Evolutionary conservation across 305 asterid species (phyloP).

Genomic region (Fraxinus nigra): DNA sequence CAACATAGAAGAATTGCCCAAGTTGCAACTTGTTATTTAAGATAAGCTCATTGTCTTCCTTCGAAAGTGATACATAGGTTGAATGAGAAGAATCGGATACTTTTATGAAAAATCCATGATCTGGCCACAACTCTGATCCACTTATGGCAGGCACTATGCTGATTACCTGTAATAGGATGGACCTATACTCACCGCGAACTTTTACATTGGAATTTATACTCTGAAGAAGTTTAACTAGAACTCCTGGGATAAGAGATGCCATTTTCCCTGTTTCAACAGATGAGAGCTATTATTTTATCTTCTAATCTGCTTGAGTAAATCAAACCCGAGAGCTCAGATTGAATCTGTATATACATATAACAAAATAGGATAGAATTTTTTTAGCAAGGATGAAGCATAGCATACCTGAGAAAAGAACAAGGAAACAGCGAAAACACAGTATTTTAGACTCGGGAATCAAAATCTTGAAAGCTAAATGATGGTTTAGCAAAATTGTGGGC

Average conservation of each 20-base stretch:
- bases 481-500: constrained; percentile 4
- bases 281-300: not conserved
- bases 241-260: constrained; percentile 82
- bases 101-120: constrained; percentile 80
- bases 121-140: constrained; percentile 75
- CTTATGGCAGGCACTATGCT: constrained; percentile 82
- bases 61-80: constrained; percentile 59
- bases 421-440: not conserved
- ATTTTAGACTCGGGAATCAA: not conserved
- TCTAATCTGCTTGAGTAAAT: not conserved
- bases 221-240: constrained; percentile 69
- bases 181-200: constrained; percentile 66
- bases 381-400: not conserved
- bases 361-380: not conserved
- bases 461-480: constrained; percentile 13
- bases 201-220: constrained; percentile 59
- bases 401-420: constrained; percentile 27
- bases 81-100: constrained; percentile 91
- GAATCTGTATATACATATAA: not conserved
- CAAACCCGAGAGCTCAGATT: not conserved
- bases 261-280: constrained; percentile 27
- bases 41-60: constrained; percentile 66
- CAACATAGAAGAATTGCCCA: constrained; percentile 78
- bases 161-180: constrained; percentile 69
- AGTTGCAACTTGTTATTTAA: constrained; percentile 74